Evolutionary conservation across 306 rosid species (phyloP), one percentile per base, ranked within the genome.

Genomic region (Pueraria montana): DNA sequence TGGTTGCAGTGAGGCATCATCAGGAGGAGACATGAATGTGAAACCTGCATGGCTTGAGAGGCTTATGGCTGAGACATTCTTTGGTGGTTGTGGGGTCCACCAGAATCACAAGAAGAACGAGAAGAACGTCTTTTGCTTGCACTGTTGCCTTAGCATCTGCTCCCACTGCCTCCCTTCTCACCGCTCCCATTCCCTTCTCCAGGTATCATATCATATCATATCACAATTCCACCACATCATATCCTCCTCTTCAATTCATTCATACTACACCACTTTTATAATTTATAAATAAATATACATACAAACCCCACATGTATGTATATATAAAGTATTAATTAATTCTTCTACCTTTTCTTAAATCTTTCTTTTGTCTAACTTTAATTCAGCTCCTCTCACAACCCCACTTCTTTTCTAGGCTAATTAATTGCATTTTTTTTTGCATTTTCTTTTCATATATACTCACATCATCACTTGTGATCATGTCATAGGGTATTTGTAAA

Each of bases 1-100:
- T 13, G 67, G 18, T 2, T 56, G 64, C 40, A 63, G 69, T 63
- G 23, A 63, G 40, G 12, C 21, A 63, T 16, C 70, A 64, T 16
- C 45, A 16, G 0, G 70, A n/a, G 74, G 74, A 61, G 77, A 72
- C 72, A 80, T 80, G 75, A 64, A 63, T 12, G 85, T 63, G 88
- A 90, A 88, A 59, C 97, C 98, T 90, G 98, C 98, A 91, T 94
- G 98, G 98, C 87, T 94, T 20, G 88, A 91, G 77, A 88, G 85
- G 13, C 77, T 94, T 38, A 91, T 94, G 90, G 91, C 70, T 6
- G 93, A 92, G 90, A 91, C 96, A 85, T 92, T 94, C 98, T 92
- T 92, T 90, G 90, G 92, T 45, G 90, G 53, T 12, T 94, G 98
- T 91, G 94, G 91, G 92, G 89, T 83, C 96, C 98, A 94, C 84